Evolutionary conservation across 1,284 basidiomycete genomes (phyloP), one percentile per base, ranked within the genome.

Genomic region (Tilletiaria anomala): DNA sequence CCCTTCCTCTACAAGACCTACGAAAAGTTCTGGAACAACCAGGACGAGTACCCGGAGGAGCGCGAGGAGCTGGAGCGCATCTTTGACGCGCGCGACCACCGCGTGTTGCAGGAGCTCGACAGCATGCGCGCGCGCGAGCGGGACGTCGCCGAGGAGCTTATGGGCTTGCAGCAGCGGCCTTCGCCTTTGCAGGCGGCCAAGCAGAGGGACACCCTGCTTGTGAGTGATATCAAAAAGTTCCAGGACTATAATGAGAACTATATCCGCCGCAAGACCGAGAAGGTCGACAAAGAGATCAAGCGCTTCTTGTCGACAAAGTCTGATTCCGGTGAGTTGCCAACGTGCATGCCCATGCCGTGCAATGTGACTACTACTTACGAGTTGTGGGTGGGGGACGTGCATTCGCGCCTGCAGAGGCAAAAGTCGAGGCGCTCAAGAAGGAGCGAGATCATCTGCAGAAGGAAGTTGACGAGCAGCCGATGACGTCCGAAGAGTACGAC

Each of bases 1-100:
- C 58, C 54, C 18, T 65, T 56, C 47, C 48, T 65, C 6, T 66
- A 62, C 62, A 48, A 51, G 34, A 62, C 59, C 51, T 66, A 66
- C 48, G 56, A 59, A 19, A 48, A 52, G 35, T 66, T 66, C 45
- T 66, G 64, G 64, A 49, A 59, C 35, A 58, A 58, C 44, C 50
- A 66, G 42, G 64, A 66, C 44, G 50, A 48, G 3, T 66, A 56
- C 33, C 64, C 64, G 2, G 62, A 66, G 35, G 58, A 66, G 37
- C 48, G 51, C 20, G 55, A 47, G 23, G 53, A 45, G 44, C 55
- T 66, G 12, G 55, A 54, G 17, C 47, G 45, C 8, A 43, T 48
- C 26, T 65, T 65, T 39, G 26, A 29, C 26, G 8, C 26, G 26
- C 26, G 26, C 8, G 26, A 29, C 26, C 26, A 29, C 10, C 26